Evolutionary conservation across 805 yeast genomes (phyloP).

Genomic region (Candida koratica): DNA sequence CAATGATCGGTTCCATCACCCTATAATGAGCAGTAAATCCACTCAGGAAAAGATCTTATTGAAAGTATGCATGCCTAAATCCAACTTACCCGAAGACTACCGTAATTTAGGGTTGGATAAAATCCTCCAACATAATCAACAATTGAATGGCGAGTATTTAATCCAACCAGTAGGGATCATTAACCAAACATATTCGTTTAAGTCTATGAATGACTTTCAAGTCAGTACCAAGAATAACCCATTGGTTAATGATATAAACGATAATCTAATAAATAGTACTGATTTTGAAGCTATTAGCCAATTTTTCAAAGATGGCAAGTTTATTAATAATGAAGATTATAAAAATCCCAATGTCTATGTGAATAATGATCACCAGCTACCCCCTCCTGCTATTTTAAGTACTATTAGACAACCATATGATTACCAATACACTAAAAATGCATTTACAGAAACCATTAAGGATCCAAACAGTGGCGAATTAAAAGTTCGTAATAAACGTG

Average conservation of each 20-base stretch:
- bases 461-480: constrained; percentile 58
- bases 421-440: constrained; percentile 74
- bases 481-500: constrained; percentile 42
- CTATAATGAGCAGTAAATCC: constrained; percentile 52
- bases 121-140: constrained; percentile 30
- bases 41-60: constrained; percentile 55
- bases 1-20: constrained; percentile 52
- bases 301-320: constrained; percentile 23
- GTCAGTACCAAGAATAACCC: constrained; percentile 54
- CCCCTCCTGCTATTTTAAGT: constrained; percentile 86
- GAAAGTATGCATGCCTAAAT: constrained; percentile 59
- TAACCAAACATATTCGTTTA: constrained; percentile 66
- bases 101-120: constrained; percentile 40
- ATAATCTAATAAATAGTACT: constrained; percentile 20
- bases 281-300: constrained; percentile 23
- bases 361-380: constrained; percentile 51
- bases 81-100: constrained; percentile 38
- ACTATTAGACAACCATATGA: constrained; percentile 71
- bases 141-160: constrained; percentile 27
- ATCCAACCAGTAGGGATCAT: constrained; percentile 65
- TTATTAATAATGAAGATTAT: constrained; percentile 27
- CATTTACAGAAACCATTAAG: constrained; percentile 46
- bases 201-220: constrained; percentile 89
- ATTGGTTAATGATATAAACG: constrained; percentile 25
- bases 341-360: constrained; percentile 20